Conservation (phyloP, 108 stramenopile species). For the Phaeodactylum tricornutum region DNA sequence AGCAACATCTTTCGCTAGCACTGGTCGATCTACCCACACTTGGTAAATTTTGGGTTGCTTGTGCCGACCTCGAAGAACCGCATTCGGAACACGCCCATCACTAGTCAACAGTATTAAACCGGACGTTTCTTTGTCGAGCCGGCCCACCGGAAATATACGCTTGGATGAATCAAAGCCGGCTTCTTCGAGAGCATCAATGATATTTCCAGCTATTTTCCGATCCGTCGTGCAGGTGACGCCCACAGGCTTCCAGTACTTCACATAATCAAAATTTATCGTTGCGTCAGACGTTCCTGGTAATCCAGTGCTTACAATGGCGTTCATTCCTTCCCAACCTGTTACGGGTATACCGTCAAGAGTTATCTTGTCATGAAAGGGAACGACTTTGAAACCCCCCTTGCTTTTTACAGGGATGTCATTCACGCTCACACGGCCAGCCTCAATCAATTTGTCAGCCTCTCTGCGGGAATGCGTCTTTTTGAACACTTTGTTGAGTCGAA, state of each 20-base stretch:
- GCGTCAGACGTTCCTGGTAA: constrained; percentile 1
- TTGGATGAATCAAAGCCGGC: constrained; percentile 32
- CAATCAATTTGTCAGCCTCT: constrained; percentile 58
- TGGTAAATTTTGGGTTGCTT: constrained; percentile 58
- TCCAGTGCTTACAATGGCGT: background rate
- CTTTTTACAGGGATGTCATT: constrained; percentile 37
- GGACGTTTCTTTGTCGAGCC: constrained; percentile 68
- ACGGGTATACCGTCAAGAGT: constrained; percentile 45
- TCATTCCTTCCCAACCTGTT: constrained; percentile 46
- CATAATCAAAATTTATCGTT: constrained; percentile 23
- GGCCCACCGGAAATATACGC: constrained; percentile 74
- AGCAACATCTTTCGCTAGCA: constrained; percentile 26
- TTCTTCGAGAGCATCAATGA: constrained; percentile 34
- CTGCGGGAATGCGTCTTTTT: constrained; percentile 64
- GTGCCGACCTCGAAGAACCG: constrained; percentile 30
- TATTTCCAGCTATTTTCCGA: constrained; percentile 31
- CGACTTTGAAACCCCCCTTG: constrained; percentile 26
- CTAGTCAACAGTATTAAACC: constrained; percentile 58
- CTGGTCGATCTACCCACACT: constrained; percentile 31
- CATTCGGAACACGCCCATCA: constrained; percentile 73
- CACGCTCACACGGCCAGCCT: constrained; percentile 42
- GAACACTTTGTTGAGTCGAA: constrained; percentile 77
- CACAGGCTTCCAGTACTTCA: constrained; percentile 74
- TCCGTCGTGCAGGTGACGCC: constrained; percentile 78
- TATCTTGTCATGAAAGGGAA: constrained; percentile 46